phyloP scores from a whole-genome alignment of 257 asterid species.

The Solanum chmielewskii region DNA sequence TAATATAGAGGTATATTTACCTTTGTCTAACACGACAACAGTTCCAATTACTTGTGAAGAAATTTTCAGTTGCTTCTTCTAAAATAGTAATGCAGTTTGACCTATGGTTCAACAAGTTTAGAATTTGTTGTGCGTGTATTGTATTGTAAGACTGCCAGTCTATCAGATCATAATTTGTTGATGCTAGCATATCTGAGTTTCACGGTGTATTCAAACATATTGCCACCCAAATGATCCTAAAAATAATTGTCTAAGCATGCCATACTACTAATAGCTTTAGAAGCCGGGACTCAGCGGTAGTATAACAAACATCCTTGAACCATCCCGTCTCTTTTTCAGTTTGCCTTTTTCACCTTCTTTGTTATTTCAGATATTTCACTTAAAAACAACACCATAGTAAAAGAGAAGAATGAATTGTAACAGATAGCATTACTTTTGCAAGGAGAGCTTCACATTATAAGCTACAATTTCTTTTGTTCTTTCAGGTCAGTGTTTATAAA shows the following conservation, averaged over 20 bases:
- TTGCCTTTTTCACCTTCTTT: not conserved
- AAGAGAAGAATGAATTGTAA: not conserved
- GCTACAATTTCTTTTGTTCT: not conserved
- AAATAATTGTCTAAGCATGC: not conserved
- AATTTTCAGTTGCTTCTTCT: not conserved
- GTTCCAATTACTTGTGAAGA: not conserved
- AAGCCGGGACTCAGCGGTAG: not conserved
- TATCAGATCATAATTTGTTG: not conserved
- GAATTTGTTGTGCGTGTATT: not conserved
- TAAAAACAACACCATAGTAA: not conserved
- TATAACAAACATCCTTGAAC: not conserved
- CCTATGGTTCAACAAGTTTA: not conserved
- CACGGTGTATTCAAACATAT: not conserved
- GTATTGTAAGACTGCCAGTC: not conserved
- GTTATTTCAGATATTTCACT: not conserved
- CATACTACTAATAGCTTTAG: not conserved
- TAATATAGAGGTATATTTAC: constrained; percentile 46
- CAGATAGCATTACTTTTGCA: not conserved
- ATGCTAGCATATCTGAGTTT: not conserved
- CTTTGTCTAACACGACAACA: not conserved
- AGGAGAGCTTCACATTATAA: not conserved
- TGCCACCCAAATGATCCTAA: not conserved
- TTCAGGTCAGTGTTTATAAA: constrained; percentile 64
- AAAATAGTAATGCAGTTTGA: not conserved
- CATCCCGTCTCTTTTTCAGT: not conserved